A percentile compares a stretch with the other conserved stretches of the same genome.
These are phyloP conservation scores for Stachybotrys chartarum DNA, from an alignment of 2,329 filamentous ascomycete genomes.

Conservation along the genomic window DNA sequence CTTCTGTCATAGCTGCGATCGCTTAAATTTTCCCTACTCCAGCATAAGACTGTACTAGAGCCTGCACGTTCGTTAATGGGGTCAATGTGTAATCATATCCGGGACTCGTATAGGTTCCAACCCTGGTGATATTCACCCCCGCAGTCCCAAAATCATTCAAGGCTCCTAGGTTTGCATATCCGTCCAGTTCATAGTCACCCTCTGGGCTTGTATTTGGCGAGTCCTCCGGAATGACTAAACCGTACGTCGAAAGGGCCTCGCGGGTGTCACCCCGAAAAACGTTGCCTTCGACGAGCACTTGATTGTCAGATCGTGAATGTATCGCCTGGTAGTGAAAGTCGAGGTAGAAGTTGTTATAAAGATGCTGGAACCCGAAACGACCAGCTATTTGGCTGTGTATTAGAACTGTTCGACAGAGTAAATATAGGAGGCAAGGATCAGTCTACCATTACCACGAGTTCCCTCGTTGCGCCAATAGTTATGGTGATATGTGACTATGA, in stretches of 20 bases:
- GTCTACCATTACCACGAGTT: constrained; percentile 32
- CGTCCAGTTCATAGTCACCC: constrained; percentile 46
- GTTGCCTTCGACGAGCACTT: constrained; percentile 41
- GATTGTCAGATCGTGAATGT: constrained; percentile 39
- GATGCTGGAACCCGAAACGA: constrained; percentile 40
- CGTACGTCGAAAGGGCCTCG: constrained; percentile 45
- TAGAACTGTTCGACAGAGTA: background rate
- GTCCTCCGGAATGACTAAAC: constrained; percentile 46
- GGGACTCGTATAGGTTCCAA: constrained; percentile 39
- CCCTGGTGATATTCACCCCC: constrained; percentile 42
- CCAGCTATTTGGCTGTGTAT: constrained; percentile 18
- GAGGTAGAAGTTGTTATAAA: constrained; percentile 43
- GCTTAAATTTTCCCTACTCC: constrained; percentile 35
- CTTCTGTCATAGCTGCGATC: too few relatives aligned
- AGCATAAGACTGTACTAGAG: constrained; percentile 33
- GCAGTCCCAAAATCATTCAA: constrained; percentile 42
- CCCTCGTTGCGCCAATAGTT: constrained; percentile 39
- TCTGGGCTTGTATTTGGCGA: constrained; percentile 45
- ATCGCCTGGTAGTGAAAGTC: constrained; percentile 40
- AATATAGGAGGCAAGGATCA: background rate
- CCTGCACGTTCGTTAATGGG: constrained; percentile 31
- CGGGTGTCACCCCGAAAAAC: constrained; percentile 38
- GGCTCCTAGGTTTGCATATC: constrained; percentile 46
- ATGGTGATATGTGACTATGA: constrained; percentile 37
- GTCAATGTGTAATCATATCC: constrained; percentile 42